Conservation (phyloP, 1,284 basidiomycete genomes). For the Crepidotus sp. region DNA sequence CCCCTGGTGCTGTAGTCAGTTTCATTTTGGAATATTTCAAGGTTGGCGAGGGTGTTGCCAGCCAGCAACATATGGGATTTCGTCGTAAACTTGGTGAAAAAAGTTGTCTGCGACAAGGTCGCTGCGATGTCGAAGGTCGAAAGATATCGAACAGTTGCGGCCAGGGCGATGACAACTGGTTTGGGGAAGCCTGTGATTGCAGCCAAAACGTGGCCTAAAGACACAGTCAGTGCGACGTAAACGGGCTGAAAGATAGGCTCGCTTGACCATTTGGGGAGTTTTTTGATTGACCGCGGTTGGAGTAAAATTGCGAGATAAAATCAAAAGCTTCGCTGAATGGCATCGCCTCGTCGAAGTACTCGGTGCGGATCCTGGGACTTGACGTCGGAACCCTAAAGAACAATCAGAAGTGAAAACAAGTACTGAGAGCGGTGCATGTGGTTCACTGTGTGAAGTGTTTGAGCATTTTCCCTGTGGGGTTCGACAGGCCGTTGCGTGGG, state of each 20-base stretch:
- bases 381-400: conserved; percentile 31
- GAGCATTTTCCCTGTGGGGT: conserved; percentile 72
- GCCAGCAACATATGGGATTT: conserved; percentile 84
- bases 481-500: conserved; percentile 53
- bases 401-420: conserved; percentile 6
- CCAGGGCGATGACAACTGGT: conserved; percentile 66
- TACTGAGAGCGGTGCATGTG: conserved; percentile 21
- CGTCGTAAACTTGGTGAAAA: conserved; percentile 75
- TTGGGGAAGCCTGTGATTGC: conserved; percentile 68
- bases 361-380: conserved; percentile 42
- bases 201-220: conserved; percentile 48
- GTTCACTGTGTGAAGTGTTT: conserved; percentile 52
- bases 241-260: background rate
- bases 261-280: background rate
- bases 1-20: conserved; percentile 72
- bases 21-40: conserved; percentile 89
- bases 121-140: conserved; percentile 70
- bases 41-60: conserved; percentile 80
- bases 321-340: conserved; percentile 69
- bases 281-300: background rate
- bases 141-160: conserved; percentile 72
- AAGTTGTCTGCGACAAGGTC: conserved; percentile 63
- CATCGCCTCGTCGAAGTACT: conserved; percentile 52
- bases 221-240: background rate
- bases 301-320: conserved; percentile 39